phyloP scores from a whole-genome alignment of 2,329 filamentous ascomycete genomes.

The Fusarium fracticaudum region DNA sequence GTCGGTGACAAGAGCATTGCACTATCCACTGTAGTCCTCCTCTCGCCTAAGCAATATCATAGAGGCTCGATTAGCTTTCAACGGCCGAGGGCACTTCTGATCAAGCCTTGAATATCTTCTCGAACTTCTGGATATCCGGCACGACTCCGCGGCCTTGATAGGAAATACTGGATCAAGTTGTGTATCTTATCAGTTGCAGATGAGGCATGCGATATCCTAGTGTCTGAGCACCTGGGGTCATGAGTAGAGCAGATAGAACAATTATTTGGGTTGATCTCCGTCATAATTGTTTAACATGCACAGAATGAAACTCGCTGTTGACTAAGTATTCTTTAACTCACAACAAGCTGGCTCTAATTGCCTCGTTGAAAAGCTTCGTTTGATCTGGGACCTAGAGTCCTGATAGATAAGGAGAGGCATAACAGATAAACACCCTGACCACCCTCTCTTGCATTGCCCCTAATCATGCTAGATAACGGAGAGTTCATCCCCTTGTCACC shows the following conservation, averaged over 20 bases:
- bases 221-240: background rate
- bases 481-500: conserved; percentile 20
- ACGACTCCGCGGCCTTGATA: background rate
- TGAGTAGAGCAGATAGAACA: background rate
- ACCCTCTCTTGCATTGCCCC: background rate
- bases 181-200: background rate
- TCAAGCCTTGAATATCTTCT: background rate
- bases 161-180: background rate
- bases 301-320: background rate
- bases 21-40: background rate
- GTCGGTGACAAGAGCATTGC: background rate
- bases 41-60: background rate
- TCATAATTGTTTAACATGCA: background rate
- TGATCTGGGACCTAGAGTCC: background rate
- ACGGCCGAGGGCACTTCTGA: background rate
- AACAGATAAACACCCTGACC: conserved; percentile 30
- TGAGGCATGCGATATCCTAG: background rate
- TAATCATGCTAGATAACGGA: conserved; percentile 27
- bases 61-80: background rate
- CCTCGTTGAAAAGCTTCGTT: background rate
- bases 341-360: background rate
- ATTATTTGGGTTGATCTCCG: background rate
- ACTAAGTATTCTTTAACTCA: background rate
- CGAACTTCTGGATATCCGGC: background rate
- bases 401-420: conserved; percentile 19